Evolutionary conservation across 2,329 filamentous ascomycete species (phyloP), one percentile per base, ranked within the genome.

Genomic region (Botrytis sinoallii): DNA sequence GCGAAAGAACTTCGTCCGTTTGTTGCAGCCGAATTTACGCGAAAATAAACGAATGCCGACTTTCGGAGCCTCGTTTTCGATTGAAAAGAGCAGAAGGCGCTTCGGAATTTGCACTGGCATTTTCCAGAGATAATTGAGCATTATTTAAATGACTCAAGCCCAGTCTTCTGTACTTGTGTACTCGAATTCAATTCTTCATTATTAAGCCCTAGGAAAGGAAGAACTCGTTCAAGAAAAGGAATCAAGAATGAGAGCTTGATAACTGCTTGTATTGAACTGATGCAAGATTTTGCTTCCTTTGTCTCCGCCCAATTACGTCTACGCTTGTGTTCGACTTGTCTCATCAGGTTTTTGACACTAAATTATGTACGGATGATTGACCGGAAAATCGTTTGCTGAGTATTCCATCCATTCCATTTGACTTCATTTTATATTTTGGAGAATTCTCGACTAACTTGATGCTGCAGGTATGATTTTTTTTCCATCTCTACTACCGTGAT

Each of bases 181-280:
- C 8, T 2, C n/a, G n/a, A 55, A 18, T 3, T 1, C 1, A 18
- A n/a, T 57, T 57, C 14, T 57, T 57, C 14, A 4, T 3, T 18
- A 8, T 16, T 29, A 3, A 9, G n/a, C n/a, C 29, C 6, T 29
- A 9, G 7, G 14, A 4, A 57, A 9, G 6, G 4, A 29, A 7
- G 0, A 29, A 9, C 6, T 29, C n/a, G 2, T 3, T 16, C 14
- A 18, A 14, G 14, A 16, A 29, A 29, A 18, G 1, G 14, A 18
- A 1, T 18, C 2, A 1, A 16, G 14, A 9, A 29, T 6, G 14
- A 6, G 1, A 0, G 1, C 8, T 9, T 14, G 3, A 29, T 29
- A 8, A 6, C n/a, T 18, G n/a, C 14, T 57, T 29, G 3, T 14
- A 6, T 3, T 29, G n/a, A 57, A 7, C 14, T 32, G 14, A 18